Conservation (phyloP, 1,284 basidiomycete genomes). For the Rhodotorula sp. region DNA sequence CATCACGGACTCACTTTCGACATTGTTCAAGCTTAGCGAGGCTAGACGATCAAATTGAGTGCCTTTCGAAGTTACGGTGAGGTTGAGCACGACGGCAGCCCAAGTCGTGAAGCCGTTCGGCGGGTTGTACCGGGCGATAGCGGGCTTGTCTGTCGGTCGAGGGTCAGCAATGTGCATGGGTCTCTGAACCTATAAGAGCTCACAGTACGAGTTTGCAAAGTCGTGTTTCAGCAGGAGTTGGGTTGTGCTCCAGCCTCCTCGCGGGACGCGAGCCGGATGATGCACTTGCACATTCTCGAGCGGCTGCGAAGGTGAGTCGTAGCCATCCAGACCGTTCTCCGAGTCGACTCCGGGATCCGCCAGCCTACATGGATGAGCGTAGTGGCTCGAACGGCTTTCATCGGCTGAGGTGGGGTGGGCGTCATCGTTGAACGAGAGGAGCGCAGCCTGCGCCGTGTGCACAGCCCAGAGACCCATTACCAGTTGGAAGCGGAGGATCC, state of each 20-base stretch:
- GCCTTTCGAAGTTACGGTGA: constrained; percentile 27
- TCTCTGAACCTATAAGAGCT: background rate
- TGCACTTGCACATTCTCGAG: constrained; percentile 17
- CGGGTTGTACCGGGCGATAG: constrained; percentile 12
- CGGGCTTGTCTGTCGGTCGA: background rate
- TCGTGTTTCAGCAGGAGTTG: constrained; percentile 6
- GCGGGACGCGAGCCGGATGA: constrained; percentile 7
- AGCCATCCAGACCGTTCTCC: no score
- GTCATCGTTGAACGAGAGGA: no score
- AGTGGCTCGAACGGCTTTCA: no score
- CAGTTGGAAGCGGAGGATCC: no score
- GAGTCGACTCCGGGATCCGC: no score
- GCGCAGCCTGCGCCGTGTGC: no score
- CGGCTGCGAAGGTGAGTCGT: background rate
- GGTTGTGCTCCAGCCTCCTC: background rate
- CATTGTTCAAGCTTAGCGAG: constrained; percentile 28
- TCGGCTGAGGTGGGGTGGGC: no score
- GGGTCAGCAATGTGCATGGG: background rate
- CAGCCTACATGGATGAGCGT: no score
- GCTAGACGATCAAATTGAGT: constrained; percentile 41
- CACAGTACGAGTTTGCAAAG: constrained; percentile 20
- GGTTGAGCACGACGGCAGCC: constrained; percentile 11
- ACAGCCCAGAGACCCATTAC: no score
- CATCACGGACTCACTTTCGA: constrained; percentile 21
- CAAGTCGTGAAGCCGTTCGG: background rate